A percentile compares a stretch with the other conserved stretches of the same genome.
These are phyloP conservation scores for Coemansia sp. DNA, from an alignment of 192 early-diverging fungal species.

Conservation along the genomic window DNA sequence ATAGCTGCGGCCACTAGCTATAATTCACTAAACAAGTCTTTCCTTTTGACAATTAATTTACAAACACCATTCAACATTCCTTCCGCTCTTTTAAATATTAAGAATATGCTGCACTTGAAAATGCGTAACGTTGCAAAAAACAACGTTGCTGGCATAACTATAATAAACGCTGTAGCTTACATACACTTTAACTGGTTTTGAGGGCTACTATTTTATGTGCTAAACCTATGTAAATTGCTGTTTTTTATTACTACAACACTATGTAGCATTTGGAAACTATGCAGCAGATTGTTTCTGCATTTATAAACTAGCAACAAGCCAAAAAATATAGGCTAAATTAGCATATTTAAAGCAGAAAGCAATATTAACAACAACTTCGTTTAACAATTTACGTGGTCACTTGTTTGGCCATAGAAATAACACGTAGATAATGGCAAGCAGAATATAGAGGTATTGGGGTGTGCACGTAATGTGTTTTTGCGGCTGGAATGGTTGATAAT, in stretches of 20 bases:
- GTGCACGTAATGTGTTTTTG: not conserved
- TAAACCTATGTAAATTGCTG: not conserved
- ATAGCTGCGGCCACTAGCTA: too few species aligned
- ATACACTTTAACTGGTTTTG: not conserved
- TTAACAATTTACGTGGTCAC: not conserved
- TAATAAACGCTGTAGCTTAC: not conserved
- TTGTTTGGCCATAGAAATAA: not conserved
- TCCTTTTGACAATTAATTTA: too few species aligned
- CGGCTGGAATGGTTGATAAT: not conserved
- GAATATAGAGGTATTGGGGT: not conserved
- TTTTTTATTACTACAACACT: not conserved
- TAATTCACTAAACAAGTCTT: too few species aligned
- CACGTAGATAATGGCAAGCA: not conserved
- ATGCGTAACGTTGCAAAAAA: not conserved
- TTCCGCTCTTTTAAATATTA: too few species aligned
- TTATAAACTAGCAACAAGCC: not conserved
- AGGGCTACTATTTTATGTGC: not conserved
- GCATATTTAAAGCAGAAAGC: not conserved
- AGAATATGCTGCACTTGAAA: too few species aligned
- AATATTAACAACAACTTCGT: not conserved
- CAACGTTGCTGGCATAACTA: conserved; percentile 1
- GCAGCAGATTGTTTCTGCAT: not conserved
- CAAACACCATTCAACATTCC: too few species aligned
- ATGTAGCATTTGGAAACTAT: not conserved
- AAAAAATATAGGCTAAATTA: not conserved